Evolutionary conservation across 169 alveolate genomes (phyloP).

Genomic region (Cryptosporidium canis): DNA sequence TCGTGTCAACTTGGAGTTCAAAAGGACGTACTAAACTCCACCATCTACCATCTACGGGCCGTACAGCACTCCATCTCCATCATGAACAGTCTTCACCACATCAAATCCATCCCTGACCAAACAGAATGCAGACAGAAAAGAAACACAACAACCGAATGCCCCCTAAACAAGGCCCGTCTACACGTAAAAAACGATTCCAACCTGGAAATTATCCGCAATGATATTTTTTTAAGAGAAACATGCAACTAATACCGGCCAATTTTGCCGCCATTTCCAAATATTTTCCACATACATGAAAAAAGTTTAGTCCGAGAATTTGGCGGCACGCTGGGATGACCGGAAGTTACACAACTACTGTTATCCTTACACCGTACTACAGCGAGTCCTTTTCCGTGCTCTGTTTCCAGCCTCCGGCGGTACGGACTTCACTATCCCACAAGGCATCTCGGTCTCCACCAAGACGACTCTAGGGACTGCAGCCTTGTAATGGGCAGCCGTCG

Average conservation of each 20-base stretch:
- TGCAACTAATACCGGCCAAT: background rate
- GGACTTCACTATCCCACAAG: conserved; percentile 72
- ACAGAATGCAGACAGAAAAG: background rate
- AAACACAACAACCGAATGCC: background rate
- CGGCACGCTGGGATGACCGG: background rate
- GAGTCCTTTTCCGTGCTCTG: conserved; percentile 74
- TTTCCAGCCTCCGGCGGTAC: conserved; percentile 76
- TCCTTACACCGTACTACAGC: conserved; percentile 73
- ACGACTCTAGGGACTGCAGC: conserved; percentile 71
- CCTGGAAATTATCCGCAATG: background rate
- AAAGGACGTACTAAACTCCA: conserved; percentile 78
- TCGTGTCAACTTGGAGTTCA: conserved; percentile 88
- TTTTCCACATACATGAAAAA: background rate
- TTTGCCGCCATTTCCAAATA: background rate
- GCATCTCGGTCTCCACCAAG: conserved; percentile 52
- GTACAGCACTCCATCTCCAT: conserved; percentile 15
- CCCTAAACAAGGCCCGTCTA: background rate
- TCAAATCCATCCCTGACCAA: background rate
- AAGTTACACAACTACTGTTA: conserved; percentile 62
- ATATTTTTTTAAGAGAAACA: background rate
- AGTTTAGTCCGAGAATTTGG: conserved; percentile 67
- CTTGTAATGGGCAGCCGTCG: conserved; percentile 72
- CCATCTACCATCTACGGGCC: conserved; percentile 12
- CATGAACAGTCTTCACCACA: background rate
- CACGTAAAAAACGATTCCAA: background rate